phyloP scores from a whole-genome alignment of 73 alveolate species.

The Paramecium bursaria region DNA sequence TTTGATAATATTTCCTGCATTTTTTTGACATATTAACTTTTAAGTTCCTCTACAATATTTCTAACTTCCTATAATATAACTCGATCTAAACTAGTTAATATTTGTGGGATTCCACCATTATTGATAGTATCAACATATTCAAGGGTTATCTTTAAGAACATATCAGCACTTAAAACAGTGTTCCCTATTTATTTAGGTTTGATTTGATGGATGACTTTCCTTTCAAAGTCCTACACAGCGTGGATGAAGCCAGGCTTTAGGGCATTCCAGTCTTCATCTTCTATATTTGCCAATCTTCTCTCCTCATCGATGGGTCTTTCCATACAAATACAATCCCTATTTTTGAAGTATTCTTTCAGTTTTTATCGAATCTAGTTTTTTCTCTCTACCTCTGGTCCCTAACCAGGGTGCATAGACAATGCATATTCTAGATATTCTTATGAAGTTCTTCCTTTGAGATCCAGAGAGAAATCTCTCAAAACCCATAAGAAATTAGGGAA shows the following conservation, averaged over 20 bases:
- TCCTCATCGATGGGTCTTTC: conserved; percentile 92
- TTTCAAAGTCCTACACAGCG: conserved; percentile 78
- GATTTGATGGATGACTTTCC: conserved; percentile 75
- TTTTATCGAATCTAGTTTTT: conserved; percentile 87
- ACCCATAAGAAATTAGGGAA: conserved; percentile 95
- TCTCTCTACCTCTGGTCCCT: conserved; percentile 79
- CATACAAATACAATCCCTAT: conserved; percentile 92
- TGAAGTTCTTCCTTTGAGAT: conserved; percentile 83
- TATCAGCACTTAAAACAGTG: conserved; percentile 83
- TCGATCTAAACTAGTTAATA: conserved; percentile 89
- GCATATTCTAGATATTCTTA: conserved; percentile 91
- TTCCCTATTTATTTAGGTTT: conserved; percentile 85
- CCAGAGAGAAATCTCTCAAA: conserved; percentile 90
- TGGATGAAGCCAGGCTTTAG: conserved; percentile 82
- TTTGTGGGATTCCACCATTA: conserved; percentile 88
- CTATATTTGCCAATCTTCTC: conserved; percentile 86
- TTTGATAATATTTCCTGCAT: conserved; percentile 26
- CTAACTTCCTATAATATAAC: conserved; percentile 86
- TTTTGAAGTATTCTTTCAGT: conserved; percentile 85
- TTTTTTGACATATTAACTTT: conserved; percentile 16
- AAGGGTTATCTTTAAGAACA: conserved; percentile 85
- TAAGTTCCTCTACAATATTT: conserved; percentile 82
- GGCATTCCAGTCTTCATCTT: conserved; percentile 79
- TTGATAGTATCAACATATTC: conserved; percentile 89
- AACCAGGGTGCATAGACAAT: conserved; percentile 75